Percentiles rank a stretch among this genome's conserved stretches.
phyloP scores from a whole-genome alignment of 2,329 filamentous ascomycete species.

The Aspergillus ruber region DNA sequence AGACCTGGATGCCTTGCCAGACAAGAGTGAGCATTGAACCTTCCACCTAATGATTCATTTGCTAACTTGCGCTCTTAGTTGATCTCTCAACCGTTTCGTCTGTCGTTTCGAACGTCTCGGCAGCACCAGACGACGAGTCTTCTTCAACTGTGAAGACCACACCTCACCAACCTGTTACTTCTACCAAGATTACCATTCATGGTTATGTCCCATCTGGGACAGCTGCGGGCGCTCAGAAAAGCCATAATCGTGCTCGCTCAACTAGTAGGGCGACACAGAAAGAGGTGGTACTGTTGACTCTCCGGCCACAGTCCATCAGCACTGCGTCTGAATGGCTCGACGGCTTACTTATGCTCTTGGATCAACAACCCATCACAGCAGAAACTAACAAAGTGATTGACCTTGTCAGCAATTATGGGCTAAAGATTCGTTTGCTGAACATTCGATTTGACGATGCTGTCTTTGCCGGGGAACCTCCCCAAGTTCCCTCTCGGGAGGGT shows the following conservation, averaged over 20 bases:
- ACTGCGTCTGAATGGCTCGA: constrained; percentile 95
- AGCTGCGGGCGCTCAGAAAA: constrained; percentile 27
- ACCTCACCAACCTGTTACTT: constrained; percentile 28
- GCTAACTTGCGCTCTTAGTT: constrained; percentile 40
- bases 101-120: constrained; percentile 86
- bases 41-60: neutral
- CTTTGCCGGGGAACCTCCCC: constrained; percentile 61
- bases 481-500: constrained; percentile 74
- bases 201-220: constrained; percentile 50
- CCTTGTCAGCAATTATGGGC: constrained; percentile 79
- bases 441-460: constrained; percentile 78
- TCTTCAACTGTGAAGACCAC: constrained; percentile 43
- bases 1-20: constrained; percentile 62
- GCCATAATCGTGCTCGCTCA: constrained; percentile 23
- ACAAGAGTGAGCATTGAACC: constrained; percentile 55
- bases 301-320: constrained; percentile 73
- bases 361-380: constrained; percentile 92
- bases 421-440: constrained; percentile 89
- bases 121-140: constrained; percentile 48
- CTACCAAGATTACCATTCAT: constrained; percentile 86
- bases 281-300: constrained; percentile 72
- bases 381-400: constrained; percentile 88
- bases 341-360: constrained; percentile 86
- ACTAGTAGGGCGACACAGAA: constrained; percentile 36
- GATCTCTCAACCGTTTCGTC: constrained; percentile 84